phyloP scores from a whole-genome alignment of 148 eudicot genomes.

The Polygonum maritimum region DNA sequence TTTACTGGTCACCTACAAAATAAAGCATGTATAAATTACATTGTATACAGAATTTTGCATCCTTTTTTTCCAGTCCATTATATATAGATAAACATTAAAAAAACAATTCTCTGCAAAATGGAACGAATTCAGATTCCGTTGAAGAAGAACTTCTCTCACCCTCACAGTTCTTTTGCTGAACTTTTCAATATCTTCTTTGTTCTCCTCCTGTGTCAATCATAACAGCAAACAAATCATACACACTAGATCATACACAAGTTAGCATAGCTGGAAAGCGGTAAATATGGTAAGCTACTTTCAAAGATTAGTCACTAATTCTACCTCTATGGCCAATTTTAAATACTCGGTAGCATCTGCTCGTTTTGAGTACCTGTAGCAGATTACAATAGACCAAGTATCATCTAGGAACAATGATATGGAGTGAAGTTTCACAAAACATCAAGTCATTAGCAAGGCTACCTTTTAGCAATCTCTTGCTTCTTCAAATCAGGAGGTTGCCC shows the following conservation, averaged over 20 bases:
- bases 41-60: background rate
- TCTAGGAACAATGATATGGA: background rate
- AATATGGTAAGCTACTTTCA: background rate
- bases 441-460: slow-evolving; percentile 34
- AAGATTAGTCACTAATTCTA: slow-evolving; percentile 11
- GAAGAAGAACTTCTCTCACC: slow-evolving; percentile 22
- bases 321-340: slow-evolving; percentile 78
- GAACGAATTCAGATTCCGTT: background rate
- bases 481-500: slow-evolving; percentile 95
- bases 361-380: slow-evolving; percentile 51
- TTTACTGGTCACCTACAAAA: slow-evolving; percentile 71
- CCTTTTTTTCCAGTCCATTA: background rate
- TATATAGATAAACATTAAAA: background rate
- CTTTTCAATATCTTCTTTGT: slow-evolving; percentile 91
- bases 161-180: slow-evolving; percentile 95
- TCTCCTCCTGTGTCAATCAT: slow-evolving; percentile 51
- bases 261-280: background rate
- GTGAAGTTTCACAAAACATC: background rate
- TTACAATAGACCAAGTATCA: background rate
- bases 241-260: background rate
- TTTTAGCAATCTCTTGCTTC: slow-evolving; percentile 96
- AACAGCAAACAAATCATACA: background rate
- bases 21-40: background rate
- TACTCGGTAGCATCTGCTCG: slow-evolving; percentile 90
- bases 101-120: background rate